Conservation (phyloP, 2,329 filamentous ascomycete species). For the Diaporthe australafricana region DNA sequence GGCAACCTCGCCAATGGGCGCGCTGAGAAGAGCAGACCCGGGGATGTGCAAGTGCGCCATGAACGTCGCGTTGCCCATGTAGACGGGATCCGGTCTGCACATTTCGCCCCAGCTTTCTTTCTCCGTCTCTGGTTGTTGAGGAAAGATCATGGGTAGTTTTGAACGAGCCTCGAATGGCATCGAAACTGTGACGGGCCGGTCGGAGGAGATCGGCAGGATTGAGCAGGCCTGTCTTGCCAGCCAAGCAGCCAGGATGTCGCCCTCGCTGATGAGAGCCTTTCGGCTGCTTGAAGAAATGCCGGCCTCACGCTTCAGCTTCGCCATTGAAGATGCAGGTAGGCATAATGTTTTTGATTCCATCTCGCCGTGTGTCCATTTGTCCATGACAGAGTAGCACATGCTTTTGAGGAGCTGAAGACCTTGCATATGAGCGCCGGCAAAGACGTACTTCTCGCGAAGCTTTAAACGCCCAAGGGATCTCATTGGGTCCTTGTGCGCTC, state of each 20-base stretch:
- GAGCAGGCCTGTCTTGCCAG: conserved; percentile 14
- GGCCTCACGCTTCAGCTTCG: conserved; percentile 1
- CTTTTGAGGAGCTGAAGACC: conserved; percentile 5
- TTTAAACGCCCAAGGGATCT: not conserved
- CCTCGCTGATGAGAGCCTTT: not conserved
- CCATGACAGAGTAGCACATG: not conserved
- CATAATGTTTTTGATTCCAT: conserved; percentile 2
- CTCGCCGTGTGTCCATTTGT: conserved; percentile 12
- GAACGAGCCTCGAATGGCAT: conserved; percentile 11
- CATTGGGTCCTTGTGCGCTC: conserved; percentile 11
- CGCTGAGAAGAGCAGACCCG: not conserved
- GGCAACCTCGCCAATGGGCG: conserved; percentile 7
- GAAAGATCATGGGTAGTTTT: conserved; percentile 8
- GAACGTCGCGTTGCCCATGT: conserved; percentile 9
- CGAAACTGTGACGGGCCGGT: not conserved
- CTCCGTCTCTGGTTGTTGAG: not conserved
- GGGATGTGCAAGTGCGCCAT: conserved; percentile 10
- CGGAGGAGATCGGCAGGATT: conserved; percentile 4
- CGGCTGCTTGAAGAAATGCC: not conserved
- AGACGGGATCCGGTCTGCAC: not conserved
- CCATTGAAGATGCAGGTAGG: not conserved
- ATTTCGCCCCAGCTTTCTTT: conserved; percentile 12
- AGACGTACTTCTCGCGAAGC: conserved; percentile 2
- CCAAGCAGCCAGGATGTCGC: not conserved
- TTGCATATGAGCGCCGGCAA: conserved; percentile 2